phyloP scores from a whole-genome alignment of 2,329 filamentous ascomycete genomes.

The Fusarium globosum region DNA sequence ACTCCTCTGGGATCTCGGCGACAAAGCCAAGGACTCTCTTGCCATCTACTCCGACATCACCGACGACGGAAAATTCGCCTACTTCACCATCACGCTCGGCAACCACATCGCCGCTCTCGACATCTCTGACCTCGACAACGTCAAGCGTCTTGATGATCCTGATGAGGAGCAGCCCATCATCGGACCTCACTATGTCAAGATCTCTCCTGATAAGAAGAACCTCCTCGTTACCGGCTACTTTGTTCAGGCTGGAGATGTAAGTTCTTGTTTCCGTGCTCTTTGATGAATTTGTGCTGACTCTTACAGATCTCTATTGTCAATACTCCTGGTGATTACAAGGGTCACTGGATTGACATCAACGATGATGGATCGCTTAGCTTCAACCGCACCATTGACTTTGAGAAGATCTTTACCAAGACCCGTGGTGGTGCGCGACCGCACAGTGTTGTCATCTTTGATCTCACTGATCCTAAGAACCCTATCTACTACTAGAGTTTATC shows the following conservation, averaged over 20 bases:
- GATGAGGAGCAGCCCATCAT: slow-evolving; percentile 68
- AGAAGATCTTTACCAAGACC: slow-evolving; percentile 59
- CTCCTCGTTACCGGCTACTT: slow-evolving; percentile 74
- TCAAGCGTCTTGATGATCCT: slow-evolving; percentile 70
- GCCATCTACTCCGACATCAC: slow-evolving; percentile 72
- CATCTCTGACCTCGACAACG: slow-evolving; percentile 64
- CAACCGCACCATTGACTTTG: slow-evolving; percentile 70
- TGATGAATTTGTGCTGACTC: background rate
- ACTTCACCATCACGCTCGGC: slow-evolving; percentile 69
- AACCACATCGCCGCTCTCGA: slow-evolving; percentile 62
- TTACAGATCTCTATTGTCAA: slow-evolving; percentile 66
- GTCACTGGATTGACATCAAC: slow-evolving; percentile 69
- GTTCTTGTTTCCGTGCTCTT: background rate
- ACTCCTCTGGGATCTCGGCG: slow-evolving; percentile 68
- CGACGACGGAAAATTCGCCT: slow-evolving; percentile 66
- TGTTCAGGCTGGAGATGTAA: slow-evolving; percentile 67
- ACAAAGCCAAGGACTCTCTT: slow-evolving; percentile 64
- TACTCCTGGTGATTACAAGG: slow-evolving; percentile 71
- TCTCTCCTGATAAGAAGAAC: slow-evolving; percentile 72
- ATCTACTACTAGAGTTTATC: slow-evolving; percentile 54
- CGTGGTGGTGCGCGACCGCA: slow-evolving; percentile 69
- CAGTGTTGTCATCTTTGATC: slow-evolving; percentile 66
- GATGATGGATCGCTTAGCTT: slow-evolving; percentile 66
- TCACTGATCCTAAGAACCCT: slow-evolving; percentile 64
- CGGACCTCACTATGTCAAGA: slow-evolving; percentile 72